phyloP scores from a whole-genome alignment of 2,329 filamentous ascomycete species.

The Pseudopyricularia javanii region DNA sequence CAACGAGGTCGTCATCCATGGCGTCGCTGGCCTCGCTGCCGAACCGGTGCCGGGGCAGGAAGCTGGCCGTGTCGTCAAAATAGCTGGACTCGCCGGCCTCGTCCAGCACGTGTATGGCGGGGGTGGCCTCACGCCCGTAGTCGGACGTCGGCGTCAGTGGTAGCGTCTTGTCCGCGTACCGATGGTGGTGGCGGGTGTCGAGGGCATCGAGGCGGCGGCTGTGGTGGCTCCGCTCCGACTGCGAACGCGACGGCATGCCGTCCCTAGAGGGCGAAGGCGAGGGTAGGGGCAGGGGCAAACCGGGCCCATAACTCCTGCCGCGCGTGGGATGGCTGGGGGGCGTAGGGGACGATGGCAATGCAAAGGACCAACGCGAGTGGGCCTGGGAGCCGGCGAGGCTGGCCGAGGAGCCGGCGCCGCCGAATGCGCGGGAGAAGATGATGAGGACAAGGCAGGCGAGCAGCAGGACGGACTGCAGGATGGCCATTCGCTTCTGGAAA shows the following conservation, averaged over 20 bases:
- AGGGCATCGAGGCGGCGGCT: conserved; percentile 1
- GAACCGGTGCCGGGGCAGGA: not conserved
- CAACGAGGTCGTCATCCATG: not conserved
- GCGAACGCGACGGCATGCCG: conserved; percentile 1
- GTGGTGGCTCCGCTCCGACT: not conserved
- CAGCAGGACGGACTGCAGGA: conserved; percentile 78
- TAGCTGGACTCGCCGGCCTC: conserved; percentile 5
- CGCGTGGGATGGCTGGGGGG: conserved; percentile 7
- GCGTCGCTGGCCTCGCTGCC: not conserved
- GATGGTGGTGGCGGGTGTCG: not conserved
- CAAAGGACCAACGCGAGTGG: conserved; percentile 8
- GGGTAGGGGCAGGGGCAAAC: not conserved
- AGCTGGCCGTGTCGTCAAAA: conserved; percentile 2
- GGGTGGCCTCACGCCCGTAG: conserved; percentile 8
- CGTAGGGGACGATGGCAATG: conserved; percentile 16
- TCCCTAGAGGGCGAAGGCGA: conserved; percentile 2
- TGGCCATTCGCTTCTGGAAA: conserved; percentile 81
- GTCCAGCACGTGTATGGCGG: conserved; percentile 8
- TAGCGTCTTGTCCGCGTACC: conserved; percentile 17
- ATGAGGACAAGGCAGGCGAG: conserved; percentile 79
- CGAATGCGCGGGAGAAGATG: conserved; percentile 56
- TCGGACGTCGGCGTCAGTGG: conserved; percentile 18
- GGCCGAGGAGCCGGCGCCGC: conserved; percentile 13
- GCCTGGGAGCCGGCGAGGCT: conserved; percentile 7
- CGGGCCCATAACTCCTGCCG: conserved; percentile 4